Percentiles rank a stretch among this genome's conserved stretches.
Conservation (phyloP, 306 rosid genomes). For the Vicia sativa region DNA sequence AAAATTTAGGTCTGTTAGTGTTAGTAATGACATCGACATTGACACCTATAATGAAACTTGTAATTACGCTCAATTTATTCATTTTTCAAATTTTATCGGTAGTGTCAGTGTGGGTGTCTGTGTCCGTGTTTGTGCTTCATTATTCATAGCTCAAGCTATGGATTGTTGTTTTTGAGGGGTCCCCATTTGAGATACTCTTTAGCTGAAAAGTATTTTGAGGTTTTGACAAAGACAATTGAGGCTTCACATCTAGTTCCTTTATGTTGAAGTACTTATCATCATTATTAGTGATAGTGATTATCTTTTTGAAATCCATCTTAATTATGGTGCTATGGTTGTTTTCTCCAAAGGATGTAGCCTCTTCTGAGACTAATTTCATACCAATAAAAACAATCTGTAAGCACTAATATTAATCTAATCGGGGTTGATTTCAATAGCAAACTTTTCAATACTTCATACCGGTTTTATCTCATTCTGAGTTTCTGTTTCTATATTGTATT, state of each 20-base stretch:
- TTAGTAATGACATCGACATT: too few species aligned
- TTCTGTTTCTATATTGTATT: conserved; percentile 23
- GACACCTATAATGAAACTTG: too few species aligned
- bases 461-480: conserved; percentile 2
- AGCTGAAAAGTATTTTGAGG: conserved; percentile 17
- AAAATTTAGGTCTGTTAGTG: too few species aligned
- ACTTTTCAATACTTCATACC: not conserved
- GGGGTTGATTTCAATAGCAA: conserved; percentile 22
- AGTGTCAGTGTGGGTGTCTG: too few species aligned
- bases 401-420: not conserved
- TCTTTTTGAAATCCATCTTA: conserved; percentile 4
- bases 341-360: conserved; percentile 19
- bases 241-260: not conserved
- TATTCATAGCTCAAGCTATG: not conserved
- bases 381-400: conserved; percentile 5
- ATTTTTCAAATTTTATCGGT: too few species aligned
- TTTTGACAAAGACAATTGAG: conserved; percentile 6
- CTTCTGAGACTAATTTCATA: conserved; percentile 20
- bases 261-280: not conserved
- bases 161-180: conserved; percentile 31
- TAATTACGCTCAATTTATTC: too few species aligned
- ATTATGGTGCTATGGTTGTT: conserved; percentile 23
- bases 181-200: conserved; percentile 20
- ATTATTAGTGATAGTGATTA: conserved; percentile 19
- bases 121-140: too few species aligned